phyloP scores from a whole-genome alignment of 176 grass and related monocot genomes.

The Triticum monococcum region DNA sequence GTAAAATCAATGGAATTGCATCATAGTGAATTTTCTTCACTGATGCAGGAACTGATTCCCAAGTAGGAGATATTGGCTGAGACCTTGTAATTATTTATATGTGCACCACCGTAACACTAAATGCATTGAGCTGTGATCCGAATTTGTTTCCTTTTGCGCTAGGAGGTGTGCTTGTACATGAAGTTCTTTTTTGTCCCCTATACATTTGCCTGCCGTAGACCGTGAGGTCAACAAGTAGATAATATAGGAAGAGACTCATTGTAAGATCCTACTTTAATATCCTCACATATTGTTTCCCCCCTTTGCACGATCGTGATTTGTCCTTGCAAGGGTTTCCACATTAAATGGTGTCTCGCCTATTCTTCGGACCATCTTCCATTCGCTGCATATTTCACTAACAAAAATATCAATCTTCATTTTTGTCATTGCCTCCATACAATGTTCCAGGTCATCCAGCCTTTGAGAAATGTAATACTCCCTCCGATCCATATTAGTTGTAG shows the following conservation, averaged over 20 bases:
- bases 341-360: background rate
- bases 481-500: no score
- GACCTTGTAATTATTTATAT: background rate
- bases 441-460: constrained; percentile 3
- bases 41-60: background rate
- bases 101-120: background rate
- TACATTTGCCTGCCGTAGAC: background rate
- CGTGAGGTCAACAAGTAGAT: background rate
- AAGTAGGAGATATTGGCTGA: background rate
- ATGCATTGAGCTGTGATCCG: background rate
- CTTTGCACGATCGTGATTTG: background rate
- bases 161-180: background rate
- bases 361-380: background rate
- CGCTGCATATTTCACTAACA: background rate
- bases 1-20: background rate
- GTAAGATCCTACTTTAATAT: background rate
- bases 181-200: background rate
- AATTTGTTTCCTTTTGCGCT: background rate
- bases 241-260: background rate
- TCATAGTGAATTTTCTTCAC: background rate
- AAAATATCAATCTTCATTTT: constrained; percentile 24
- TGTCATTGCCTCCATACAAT: background rate
- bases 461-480: background rate
- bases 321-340: background rate
- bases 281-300: background rate